phyloP scores from a whole-genome alignment of 2,329 filamentous ascomycete genomes.

The Colletotrichum siamense region DNA sequence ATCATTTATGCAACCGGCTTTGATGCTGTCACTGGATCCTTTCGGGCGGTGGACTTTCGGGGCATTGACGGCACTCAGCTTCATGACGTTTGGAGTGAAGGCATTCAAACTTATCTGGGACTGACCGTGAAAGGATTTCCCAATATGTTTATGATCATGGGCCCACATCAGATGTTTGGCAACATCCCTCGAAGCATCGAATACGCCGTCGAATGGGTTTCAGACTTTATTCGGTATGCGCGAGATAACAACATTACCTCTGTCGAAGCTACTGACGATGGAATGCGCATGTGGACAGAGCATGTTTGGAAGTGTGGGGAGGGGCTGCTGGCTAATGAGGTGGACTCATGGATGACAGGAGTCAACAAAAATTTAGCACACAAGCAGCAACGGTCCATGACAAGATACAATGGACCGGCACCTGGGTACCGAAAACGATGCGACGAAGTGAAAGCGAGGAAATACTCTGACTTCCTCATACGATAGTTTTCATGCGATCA shows the following conservation, averaged over 20 bases:
- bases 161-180: conserved; percentile 48
- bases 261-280: conserved; percentile 45
- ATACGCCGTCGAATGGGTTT: conserved; percentile 44
- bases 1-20: conserved; percentile 49
- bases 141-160: conserved; percentile 54
- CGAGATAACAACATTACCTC: conserved; percentile 36
- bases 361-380: conserved; percentile 55
- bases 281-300: conserved; percentile 46
- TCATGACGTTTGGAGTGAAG: conserved; percentile 38
- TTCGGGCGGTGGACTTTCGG: conserved; percentile 38
- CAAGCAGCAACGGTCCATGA: conserved; percentile 51
- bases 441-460: conserved; percentile 33
- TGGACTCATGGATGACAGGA: conserved; percentile 62
- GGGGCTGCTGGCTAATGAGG: conserved; percentile 50
- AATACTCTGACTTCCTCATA: not conserved
- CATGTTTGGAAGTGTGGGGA: conserved; percentile 52
- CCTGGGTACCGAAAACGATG: conserved; percentile 46
- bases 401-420: conserved; percentile 51
- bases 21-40: conserved; percentile 33
- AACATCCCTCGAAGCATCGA: conserved; percentile 48
- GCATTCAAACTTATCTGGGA: conserved; percentile 45
- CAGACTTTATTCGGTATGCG: conserved; percentile 38
- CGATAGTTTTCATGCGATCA: not conserved
- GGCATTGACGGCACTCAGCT: conserved; percentile 28
- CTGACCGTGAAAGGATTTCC: conserved; percentile 46